Conservation (phyloP, 352 stramenopile species). For the Blastocystis sp. region DNA sequence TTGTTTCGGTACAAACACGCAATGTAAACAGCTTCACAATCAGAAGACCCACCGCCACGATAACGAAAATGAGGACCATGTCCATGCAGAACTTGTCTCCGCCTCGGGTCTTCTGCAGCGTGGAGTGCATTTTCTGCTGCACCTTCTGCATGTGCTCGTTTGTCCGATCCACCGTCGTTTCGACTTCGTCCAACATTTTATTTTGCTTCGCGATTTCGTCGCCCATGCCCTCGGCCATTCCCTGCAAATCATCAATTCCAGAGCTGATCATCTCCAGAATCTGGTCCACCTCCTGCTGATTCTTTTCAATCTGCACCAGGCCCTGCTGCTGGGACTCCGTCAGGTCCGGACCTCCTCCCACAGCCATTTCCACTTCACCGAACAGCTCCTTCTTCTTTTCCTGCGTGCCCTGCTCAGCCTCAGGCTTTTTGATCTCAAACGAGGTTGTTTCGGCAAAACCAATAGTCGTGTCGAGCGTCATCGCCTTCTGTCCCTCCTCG, state of each 20-base stretch:
- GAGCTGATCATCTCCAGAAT: conserved; percentile 72
- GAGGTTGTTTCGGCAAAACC: conserved; percentile 34
- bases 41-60: conserved; percentile 59
- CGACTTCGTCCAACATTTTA: conserved; percentile 73
- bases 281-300: conserved; percentile 73
- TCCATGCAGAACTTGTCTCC: conserved; percentile 74
- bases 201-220: conserved; percentile 73
- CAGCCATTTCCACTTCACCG: conserved; percentile 26
- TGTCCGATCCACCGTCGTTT: conserved; percentile 68
- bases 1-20: neutral
- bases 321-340: conserved; percentile 71
- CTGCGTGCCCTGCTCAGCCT: conserved; percentile 27
- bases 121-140: conserved; percentile 65
- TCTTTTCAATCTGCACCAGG: conserved; percentile 68
- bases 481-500: conserved; percentile 70
- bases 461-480: conserved; percentile 66
- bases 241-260: conserved; percentile 69
- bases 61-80: conserved; percentile 73
- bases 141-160: conserved; percentile 72
- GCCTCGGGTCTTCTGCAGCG: conserved; percentile 59
- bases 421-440: conserved; percentile 56
- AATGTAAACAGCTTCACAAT: conserved; percentile 70
- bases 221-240: conserved; percentile 68
- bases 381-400: conserved; percentile 68
- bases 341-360: conserved; percentile 44